Percentiles rank a stretch among this genome's conserved stretches.
These are phyloP conservation scores for Vigna reflexopilosa DNA, from an alignment of 306 rosid genomes.

Conservation along the genomic window DNA sequence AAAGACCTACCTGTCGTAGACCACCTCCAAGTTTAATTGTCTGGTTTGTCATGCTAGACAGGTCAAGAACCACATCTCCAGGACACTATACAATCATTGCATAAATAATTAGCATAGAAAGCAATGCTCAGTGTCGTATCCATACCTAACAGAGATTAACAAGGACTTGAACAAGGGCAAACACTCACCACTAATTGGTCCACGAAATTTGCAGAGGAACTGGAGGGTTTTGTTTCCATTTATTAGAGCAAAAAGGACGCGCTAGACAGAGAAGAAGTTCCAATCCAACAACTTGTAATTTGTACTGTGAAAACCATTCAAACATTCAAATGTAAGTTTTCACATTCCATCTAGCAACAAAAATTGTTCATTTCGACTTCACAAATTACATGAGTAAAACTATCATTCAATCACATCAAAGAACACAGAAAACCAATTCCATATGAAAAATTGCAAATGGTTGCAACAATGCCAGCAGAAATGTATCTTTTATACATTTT, in stretches of 20 bases:
- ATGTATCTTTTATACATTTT: background rate
- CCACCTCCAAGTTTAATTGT: slow-evolving; percentile 95
- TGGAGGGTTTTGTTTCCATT: slow-evolving; percentile 59
- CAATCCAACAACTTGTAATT: slow-evolving; percentile 22
- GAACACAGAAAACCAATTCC: background rate
- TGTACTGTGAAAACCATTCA: slow-evolving; percentile 23
- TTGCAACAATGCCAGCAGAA: background rate
- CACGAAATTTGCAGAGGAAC: slow-evolving; percentile 49
- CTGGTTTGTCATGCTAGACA: slow-evolving; percentile 79
- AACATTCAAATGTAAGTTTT: background rate
- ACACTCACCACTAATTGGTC: slow-evolving; percentile 67
- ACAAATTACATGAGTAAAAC: background rate
- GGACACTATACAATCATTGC: slow-evolving; percentile 63
- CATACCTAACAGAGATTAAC: slow-evolving; percentile 5
- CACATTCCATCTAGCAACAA: background rate
- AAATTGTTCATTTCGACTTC: background rate
- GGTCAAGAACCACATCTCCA: slow-evolving; percentile 87
- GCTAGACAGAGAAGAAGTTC: background rate
- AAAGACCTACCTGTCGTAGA: slow-evolving; percentile 70
- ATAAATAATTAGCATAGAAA: slow-evolving; percentile 3
- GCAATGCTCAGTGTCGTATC: background rate
- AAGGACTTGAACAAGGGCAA: slow-evolving; percentile 27
- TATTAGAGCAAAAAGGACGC: background rate
- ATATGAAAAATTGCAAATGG: background rate
- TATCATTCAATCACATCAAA: background rate